Conservation (phyloP, 192 early-diverging fungal genomes). For the Obelidium mucronatum region DNA sequence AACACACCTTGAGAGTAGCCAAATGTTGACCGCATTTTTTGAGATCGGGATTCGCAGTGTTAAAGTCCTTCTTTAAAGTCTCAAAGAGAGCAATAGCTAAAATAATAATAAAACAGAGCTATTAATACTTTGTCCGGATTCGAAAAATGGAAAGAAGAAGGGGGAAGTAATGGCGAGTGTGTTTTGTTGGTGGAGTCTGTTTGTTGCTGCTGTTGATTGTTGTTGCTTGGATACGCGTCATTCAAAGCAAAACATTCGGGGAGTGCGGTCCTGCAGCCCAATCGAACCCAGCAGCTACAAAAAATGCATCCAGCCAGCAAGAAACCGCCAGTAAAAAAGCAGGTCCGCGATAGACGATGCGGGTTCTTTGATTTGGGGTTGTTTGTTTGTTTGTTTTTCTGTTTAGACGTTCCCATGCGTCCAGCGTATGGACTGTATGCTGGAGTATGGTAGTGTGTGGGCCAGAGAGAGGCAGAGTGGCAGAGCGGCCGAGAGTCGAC, state of each 20-base stretch:
- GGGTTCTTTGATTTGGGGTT: no score
- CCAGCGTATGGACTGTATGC: no score
- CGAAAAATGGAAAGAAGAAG: not conserved
- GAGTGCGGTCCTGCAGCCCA: no score
- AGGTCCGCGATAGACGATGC: no score
- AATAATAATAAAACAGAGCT: conserved; percentile 1
- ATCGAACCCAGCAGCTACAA: not conserved
- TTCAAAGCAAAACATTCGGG: not conserved
- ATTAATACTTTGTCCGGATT: no score
- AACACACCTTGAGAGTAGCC: conserved; percentile 72
- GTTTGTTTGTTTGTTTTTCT: no score
- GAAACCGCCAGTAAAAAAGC: no score
- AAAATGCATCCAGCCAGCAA: not conserved
- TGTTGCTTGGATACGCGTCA: not conserved
- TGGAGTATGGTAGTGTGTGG: no score
- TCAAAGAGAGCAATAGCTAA: conserved; percentile 47
- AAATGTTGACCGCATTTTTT: conserved; percentile 73
- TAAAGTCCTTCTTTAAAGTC: conserved; percentile 75
- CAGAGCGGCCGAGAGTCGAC: not conserved
- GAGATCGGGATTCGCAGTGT: conserved; percentile 66
- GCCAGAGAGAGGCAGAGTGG: no score
- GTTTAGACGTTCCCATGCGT: no score
- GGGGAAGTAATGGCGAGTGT: not conserved
- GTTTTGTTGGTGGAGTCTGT: not conserved
- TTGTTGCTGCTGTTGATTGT: not conserved